phyloP scores from a whole-genome alignment of 108 stramenopile genomes.

The Stephanodiscus minutulus region DNA sequence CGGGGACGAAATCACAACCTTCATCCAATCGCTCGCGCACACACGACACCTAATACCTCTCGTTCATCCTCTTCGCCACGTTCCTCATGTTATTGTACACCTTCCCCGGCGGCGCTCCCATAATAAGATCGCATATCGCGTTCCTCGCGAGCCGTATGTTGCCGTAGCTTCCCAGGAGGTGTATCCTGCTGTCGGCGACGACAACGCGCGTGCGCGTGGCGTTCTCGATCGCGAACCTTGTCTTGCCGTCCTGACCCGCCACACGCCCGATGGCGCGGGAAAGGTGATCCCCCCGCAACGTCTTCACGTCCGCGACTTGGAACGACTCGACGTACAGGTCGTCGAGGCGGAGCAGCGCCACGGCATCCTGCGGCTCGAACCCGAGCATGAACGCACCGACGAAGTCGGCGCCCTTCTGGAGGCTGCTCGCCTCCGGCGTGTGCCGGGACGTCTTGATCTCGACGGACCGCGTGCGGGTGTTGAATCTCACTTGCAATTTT shows the following conservation, averaged over 20 bases:
- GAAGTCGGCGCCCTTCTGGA: slow-evolving; percentile 98
- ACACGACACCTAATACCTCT: slow-evolving; percentile 77
- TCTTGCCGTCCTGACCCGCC: slow-evolving; percentile 99
- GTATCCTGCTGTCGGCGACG: slow-evolving; percentile 95
- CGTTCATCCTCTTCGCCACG: slow-evolving; percentile 96
- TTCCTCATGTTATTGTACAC: slow-evolving; percentile 99
- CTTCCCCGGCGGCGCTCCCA: slow-evolving; percentile 99
- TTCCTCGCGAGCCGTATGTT: slow-evolving; percentile 98
- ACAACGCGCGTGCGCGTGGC: slow-evolving; percentile 98
- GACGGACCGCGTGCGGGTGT: slow-evolving; percentile 95
- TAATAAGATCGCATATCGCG: slow-evolving; percentile 97
- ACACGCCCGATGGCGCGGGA: slow-evolving; percentile 97
- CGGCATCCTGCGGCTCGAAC: slow-evolving; percentile 98
- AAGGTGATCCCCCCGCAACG: slow-evolving; percentile 95
- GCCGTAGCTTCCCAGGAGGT: slow-evolving; percentile 93
- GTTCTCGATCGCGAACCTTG: slow-evolving; percentile 99
- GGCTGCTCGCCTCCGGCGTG: slow-evolving; percentile 86
- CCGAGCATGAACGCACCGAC: slow-evolving; percentile 98
- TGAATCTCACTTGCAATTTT: slow-evolving; percentile 97
- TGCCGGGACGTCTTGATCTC: slow-evolving; percentile 95
- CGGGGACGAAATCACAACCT: neutral
- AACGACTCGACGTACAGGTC: slow-evolving; percentile 98
- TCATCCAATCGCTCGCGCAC: neutral
- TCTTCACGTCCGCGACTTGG: slow-evolving; percentile 96
- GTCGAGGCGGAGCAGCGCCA: slow-evolving; percentile 96